These are phyloP conservation scores for Viridothelium virens DNA, from an alignment of 495 filamentous ascomycete genomes.

Conservation along the genomic window DNA sequence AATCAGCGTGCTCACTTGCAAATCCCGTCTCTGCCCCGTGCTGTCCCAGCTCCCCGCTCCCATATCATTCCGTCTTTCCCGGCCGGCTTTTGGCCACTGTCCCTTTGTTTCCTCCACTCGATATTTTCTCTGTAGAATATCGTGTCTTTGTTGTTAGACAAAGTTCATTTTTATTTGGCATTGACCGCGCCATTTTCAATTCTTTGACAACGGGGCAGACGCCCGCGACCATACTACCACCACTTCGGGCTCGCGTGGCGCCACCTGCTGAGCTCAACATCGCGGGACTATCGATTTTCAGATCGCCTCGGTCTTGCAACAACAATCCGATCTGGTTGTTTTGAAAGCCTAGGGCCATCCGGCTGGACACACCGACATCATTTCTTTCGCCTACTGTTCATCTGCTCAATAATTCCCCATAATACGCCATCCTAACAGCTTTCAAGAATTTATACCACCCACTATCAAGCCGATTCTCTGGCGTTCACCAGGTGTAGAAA, in stretches of 20 bases:
- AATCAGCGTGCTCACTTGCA: not conserved
- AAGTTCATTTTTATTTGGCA: not conserved
- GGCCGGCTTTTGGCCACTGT: not conserved
- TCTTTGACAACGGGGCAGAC: not conserved
- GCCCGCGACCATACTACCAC: not conserved
- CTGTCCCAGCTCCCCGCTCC: conserved; percentile 5
- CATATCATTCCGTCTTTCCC: conserved; percentile 10
- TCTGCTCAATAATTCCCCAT: no score
- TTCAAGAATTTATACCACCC: no score
- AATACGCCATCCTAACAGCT: no score
- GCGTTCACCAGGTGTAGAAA: no score
- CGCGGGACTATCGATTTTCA: conserved; percentile 6
- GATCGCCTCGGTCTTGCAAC: conserved; percentile 9
- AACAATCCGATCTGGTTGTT: conserved; percentile 35
- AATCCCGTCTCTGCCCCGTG: not conserved
- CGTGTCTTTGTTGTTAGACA: conserved; percentile 8
- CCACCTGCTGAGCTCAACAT: conserved; percentile 10
- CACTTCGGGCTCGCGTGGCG: not conserved
- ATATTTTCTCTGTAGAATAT: not conserved
- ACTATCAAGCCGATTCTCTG: no score
- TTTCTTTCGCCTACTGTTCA: not conserved
- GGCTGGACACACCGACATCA: not conserved
- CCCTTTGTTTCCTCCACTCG: not conserved
- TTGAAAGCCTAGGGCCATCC: not conserved
- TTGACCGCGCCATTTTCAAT: not conserved